A percentile compares a stretch with the other conserved stretches of the same genome.
These are phyloP conservation scores for Warburgia ugandensis DNA, from an alignment of 164 flowering plant species.

Conservation along the genomic window DNA sequence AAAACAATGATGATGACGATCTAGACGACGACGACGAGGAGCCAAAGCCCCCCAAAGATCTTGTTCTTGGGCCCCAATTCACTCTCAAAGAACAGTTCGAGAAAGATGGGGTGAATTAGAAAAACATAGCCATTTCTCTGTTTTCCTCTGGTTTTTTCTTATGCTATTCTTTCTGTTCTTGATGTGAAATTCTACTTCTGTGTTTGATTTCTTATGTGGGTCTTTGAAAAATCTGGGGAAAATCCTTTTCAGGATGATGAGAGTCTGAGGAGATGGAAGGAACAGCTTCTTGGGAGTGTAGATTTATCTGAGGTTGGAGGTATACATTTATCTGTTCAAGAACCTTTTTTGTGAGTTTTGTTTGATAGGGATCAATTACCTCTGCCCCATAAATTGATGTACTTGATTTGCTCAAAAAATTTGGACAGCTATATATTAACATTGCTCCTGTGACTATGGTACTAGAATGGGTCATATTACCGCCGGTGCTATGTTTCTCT, in stretches of 20 bases:
- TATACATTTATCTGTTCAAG: conserved; percentile 1
- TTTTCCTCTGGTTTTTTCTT: neutral
- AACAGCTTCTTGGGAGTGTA: conserved; percentile 45
- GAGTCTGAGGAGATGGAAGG: conserved; percentile 50
- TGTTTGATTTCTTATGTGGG: neutral
- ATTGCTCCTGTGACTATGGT: neutral
- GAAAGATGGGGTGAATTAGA: conserved; percentile 31
- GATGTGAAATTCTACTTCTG: neutral
- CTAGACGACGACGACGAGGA: conserved; percentile 23
- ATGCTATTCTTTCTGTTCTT: neutral
- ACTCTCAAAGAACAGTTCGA: conserved; percentile 48
- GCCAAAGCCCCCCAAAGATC: conserved; percentile 2
- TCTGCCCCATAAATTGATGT: neutral
- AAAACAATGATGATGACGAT: conserved; percentile 12
- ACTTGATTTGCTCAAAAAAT: neutral
- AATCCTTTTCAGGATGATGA: conserved; percentile 30
- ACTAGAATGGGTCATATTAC: neutral
- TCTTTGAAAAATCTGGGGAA: neutral
- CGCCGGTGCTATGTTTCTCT: neutral
- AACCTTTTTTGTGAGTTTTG: neutral
- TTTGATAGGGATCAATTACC: neutral
- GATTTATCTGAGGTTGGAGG: conserved; percentile 42
- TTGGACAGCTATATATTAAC: neutral
- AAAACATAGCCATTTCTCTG: neutral
- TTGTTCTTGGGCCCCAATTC: conserved; percentile 35